A percentile compares a stretch with the other conserved stretches of the same genome.
Evolutionary conservation across 495 filamentous ascomycete species (phyloP).

Genomic region (Penicilliopsis zonata): DNA sequence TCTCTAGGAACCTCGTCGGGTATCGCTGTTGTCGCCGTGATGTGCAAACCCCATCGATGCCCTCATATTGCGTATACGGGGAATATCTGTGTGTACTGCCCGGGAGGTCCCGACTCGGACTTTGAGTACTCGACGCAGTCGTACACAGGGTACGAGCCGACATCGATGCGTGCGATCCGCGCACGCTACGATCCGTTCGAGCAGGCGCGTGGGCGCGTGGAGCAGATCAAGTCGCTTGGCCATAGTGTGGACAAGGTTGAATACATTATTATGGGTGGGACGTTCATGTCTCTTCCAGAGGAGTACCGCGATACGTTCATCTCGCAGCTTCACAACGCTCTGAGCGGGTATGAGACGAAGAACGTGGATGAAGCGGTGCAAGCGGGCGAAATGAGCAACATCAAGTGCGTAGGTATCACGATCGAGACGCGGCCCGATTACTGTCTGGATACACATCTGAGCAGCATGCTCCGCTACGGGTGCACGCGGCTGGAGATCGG

Average conservation of each 20-base stretch:
- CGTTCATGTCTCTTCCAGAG: constrained; percentile 91
- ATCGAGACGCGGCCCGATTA: constrained; percentile 97
- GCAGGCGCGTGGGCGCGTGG: constrained; percentile 88
- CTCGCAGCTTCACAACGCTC: constrained; percentile 87
- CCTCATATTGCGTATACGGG: constrained; percentile 96
- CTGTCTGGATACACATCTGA: constrained; percentile 83
- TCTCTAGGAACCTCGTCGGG: constrained; percentile 71
- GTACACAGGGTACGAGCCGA: constrained; percentile 96
- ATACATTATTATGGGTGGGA: constrained; percentile 99
- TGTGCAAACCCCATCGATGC: constrained; percentile 98
- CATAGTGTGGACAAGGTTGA: constrained; percentile 98
- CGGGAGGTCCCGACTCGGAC: constrained; percentile 91
- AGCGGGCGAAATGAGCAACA: constrained; percentile 83
- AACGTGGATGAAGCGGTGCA: constrained; percentile 92
- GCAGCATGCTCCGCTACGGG: constrained; percentile 90
- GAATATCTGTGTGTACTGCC: constrained; percentile 98
- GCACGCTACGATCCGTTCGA: constrained; percentile 97
- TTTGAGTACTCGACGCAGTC: constrained; percentile 99
- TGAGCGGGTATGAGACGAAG: constrained; percentile 81
- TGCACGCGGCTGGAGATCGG: constrained; percentile 92
- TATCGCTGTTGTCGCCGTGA: constrained; percentile 97
- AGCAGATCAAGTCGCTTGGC: constrained; percentile 87
- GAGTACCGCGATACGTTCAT: constrained; percentile 88
- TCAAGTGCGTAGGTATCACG: constrained; percentile 96
- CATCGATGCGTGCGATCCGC: constrained; percentile 94